Conservation (phyloP, 768 basidiomycete species). For the Rhodotorula kratochvilovae region DNA sequence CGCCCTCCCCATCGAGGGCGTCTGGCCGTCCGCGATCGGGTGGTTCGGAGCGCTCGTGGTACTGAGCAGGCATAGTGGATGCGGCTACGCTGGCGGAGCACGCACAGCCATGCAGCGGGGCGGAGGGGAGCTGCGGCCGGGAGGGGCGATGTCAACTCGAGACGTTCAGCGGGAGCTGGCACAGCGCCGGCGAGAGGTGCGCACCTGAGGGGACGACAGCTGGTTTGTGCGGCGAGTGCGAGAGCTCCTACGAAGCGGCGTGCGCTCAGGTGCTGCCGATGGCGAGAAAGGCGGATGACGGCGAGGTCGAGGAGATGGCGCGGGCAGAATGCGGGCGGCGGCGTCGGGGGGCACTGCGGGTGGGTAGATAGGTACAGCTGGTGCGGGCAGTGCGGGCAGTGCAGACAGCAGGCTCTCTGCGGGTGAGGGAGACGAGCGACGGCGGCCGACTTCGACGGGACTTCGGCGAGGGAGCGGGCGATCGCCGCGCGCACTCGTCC, state of each 20-base stretch:
- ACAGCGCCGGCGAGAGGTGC: too few relatives aligned
- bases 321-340: too few relatives aligned
- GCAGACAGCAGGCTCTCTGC: not conserved
- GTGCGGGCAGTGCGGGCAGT: not conserved
- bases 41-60: not conserved
- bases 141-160: not conserved
- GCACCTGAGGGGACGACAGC: not conserved
- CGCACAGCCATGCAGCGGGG: not conserved
- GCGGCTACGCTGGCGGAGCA: not conserved
- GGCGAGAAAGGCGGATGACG: not conserved
- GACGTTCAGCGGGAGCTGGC: not conserved
- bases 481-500: too few relatives aligned
- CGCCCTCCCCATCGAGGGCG: not conserved
- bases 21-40: not conserved
- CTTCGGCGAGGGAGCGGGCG: too few relatives aligned
- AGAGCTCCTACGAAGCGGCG: not conserved
- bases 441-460: too few relatives aligned
- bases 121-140: too few relatives aligned
- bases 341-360: too few relatives aligned
- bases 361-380: too few relatives aligned
- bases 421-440: too few relatives aligned
- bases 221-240: too few relatives aligned
- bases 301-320: not conserved
- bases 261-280: not conserved
- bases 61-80: not conserved